Evolutionary conservation across 176 grass and related monocot genomes (phyloP).

Genomic region (Stipa capillata): DNA sequence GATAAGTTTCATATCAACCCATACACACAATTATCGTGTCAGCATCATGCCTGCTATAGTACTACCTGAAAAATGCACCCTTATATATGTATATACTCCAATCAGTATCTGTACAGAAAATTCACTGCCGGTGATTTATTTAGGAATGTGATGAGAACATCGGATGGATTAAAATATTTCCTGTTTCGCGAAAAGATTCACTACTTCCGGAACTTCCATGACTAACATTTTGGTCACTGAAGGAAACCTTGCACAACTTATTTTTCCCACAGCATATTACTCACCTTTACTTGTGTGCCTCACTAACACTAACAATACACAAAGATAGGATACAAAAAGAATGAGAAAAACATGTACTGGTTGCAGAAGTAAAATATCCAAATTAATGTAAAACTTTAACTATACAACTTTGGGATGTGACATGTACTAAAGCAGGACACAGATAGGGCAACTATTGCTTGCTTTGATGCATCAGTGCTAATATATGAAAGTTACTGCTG

Average conservation of each 20-base stretch:
- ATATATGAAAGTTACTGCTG: background rate
- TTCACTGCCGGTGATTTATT: background rate
- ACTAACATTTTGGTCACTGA: background rate
- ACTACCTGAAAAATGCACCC: background rate
- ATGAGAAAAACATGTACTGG: background rate
- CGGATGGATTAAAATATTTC: background rate
- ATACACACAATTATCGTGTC: background rate
- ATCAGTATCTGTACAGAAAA: background rate
- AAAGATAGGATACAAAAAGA: background rate
- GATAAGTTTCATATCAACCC: background rate
- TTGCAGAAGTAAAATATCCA: background rate
- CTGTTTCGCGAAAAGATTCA: background rate
- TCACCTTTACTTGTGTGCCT: background rate
- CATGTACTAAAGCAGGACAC: background rate
- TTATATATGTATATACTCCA: background rate
- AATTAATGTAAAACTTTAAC: background rate
- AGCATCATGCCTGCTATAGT: background rate
- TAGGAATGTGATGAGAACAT: background rate
- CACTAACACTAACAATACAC: background rate
- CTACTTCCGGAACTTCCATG: background rate
- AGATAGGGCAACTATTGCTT: background rate
- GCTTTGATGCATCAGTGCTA: background rate
- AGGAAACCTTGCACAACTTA: background rate
- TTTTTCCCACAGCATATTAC: background rate
- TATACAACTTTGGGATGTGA: background rate